phyloP scores from a whole-genome alignment of 306 rosid genomes.

The Malus orientalis region DNA sequence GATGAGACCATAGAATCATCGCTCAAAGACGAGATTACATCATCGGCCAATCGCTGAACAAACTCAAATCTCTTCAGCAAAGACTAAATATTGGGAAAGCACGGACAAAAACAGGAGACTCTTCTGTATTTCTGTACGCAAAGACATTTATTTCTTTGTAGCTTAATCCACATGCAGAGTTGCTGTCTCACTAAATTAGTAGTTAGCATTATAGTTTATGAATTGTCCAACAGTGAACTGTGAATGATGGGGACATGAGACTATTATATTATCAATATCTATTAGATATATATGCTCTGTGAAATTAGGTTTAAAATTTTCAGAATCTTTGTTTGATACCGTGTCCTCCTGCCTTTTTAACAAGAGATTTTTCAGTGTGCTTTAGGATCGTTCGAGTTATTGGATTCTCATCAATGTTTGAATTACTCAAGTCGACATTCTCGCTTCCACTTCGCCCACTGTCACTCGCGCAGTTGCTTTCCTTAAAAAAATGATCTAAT shows the following conservation, averaged over 20 bases:
- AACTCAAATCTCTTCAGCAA: not conserved
- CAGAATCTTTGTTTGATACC: not conserved
- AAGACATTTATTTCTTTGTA: not conserved
- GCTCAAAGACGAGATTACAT: no score
- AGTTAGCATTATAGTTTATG: not conserved
- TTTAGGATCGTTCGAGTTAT: no score
- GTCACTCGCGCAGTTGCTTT: rapidly evolving
- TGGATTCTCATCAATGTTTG: no score
- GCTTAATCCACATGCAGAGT: not conserved
- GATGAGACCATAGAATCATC: no score
- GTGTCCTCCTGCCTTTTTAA: not conserved
- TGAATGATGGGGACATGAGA: not conserved
- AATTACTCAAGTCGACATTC: no score
- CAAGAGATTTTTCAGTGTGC: no score
- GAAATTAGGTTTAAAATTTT: not conserved
- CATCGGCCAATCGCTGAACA: no score
- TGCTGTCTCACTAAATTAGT: not conserved
- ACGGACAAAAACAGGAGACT: no score
- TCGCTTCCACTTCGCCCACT: no score
- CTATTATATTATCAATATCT: not conserved
- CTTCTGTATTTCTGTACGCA: not conserved
- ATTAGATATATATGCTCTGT: not conserved
- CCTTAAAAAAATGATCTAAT: no score
- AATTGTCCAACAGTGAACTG: not conserved
- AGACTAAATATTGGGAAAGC: no score